A percentile compares a stretch with the other conserved stretches of the same genome.
phyloP scores from a whole-genome alignment of 345 rosid species.

The Excoecaria agallocha region DNA sequence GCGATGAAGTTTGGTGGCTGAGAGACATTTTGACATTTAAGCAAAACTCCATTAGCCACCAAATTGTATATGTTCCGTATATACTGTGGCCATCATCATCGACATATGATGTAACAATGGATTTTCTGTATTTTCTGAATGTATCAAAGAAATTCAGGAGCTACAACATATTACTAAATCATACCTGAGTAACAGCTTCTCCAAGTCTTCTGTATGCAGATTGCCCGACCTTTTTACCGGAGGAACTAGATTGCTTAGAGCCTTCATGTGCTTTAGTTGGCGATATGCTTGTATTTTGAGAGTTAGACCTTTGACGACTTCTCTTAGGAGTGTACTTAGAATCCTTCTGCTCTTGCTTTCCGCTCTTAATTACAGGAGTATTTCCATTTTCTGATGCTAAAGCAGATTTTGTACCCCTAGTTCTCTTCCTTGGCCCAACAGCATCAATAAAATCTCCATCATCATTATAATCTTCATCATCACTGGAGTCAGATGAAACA shows the following conservation, averaged over 20 bases:
- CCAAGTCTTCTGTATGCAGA: constrained; percentile 47
- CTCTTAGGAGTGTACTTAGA: constrained; percentile 24
- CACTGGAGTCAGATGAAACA: constrained; percentile 35
- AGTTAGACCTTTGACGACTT: constrained; percentile 25
- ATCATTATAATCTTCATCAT: constrained; percentile 67
- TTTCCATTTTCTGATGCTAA: constrained; percentile 37
- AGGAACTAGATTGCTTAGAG: constrained; percentile 28
- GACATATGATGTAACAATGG: not conserved
- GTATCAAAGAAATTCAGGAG: constrained; percentile 6
- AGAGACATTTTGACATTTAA: not conserved
- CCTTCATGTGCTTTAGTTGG: constrained; percentile 21
- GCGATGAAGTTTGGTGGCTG: not conserved
- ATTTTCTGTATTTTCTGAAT: not conserved
- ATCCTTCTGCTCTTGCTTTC: constrained; percentile 25
- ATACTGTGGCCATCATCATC: too few species aligned
- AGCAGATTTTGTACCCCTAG: constrained; percentile 26
- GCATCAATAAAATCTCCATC: constrained; percentile 60
- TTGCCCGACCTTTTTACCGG: constrained; percentile 25
- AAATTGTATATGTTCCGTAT: too few species aligned
- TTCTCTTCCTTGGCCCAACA: constrained; percentile 37
- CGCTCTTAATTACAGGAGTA: constrained; percentile 12
- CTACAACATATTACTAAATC: not conserved
- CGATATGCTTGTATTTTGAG: constrained; percentile 20
- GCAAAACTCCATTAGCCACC: not conserved
- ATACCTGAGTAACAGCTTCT: constrained; percentile 65